Evolutionary conservation across 305 asterid genomes (phyloP), one percentile per base, ranked within the genome.

Genomic region (Galium porrigens): DNA sequence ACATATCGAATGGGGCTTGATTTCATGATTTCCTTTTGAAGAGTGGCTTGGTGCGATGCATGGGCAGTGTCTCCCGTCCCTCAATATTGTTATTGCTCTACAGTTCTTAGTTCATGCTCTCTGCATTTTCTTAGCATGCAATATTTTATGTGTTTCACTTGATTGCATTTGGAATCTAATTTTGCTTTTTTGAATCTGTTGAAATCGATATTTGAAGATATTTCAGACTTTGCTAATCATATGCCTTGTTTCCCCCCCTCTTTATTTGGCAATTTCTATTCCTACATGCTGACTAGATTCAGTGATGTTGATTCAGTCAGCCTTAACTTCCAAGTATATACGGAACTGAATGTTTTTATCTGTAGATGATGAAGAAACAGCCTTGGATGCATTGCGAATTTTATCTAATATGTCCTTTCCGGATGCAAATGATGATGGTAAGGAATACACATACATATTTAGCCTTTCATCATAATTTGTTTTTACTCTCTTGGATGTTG

Each of bases 361-460:
- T 77, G 80, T 74, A 89, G 95, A 84, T 78, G 95, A 84, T 78
- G 95, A 85, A 76, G 82, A 76, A 55, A 58, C 79, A 9, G 80
- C 81, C 59, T 82, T 88, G 76, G 95, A 81, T 72, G 96, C 96
- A 44, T 77, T 91, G 81, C 88, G 85, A 78, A 82, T 92, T 64
- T 82, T 91, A 78, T 96, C 95, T 64, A 91, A 86, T 80, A 69
- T 88, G 73, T 86, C 96, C 65, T 63, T 81, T 49, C 70, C 82
- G 55, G 70, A 63, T 54, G 90, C 77, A 79, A 84, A 72, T 66
- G 94, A 88, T 74, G 82, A 80, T 53, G 98, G 96, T 85, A 82
- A 34, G 79, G 51, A 42, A 39, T 62, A 25, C 20, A 33, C 22
- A 72, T 33, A 20, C 67, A 20, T 41, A 3, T 64, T 72, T 33